These are phyloP conservation scores for Peniophora sp. DNA, from an alignment of 1,284 basidiomycete genomes.

Conservation along the genomic window DNA sequence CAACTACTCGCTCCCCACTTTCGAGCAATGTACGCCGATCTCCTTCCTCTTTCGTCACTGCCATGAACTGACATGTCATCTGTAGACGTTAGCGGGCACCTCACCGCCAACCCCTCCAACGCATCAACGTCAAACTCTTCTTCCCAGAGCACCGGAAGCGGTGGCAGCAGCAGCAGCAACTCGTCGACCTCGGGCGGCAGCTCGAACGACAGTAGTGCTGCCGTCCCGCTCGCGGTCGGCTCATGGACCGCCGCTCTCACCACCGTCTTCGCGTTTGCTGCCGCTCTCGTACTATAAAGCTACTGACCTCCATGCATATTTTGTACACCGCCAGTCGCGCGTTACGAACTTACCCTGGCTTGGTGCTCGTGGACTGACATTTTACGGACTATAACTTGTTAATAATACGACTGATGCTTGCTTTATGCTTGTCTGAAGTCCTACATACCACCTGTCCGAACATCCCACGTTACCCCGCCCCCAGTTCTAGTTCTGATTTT, in stretches of 20 bases:
- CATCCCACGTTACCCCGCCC: too few species aligned
- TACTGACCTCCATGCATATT: not conserved
- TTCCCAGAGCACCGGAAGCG: not conserved
- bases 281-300: not conserved
- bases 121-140: not conserved
- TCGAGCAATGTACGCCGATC: slow-evolving; percentile 33
- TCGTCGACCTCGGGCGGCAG: not conserved
- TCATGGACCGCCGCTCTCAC: not conserved
- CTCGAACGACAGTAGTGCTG: not conserved
- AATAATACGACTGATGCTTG: too few species aligned
- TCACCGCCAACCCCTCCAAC: not conserved
- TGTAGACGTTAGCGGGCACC: not conserved
- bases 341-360: too few species aligned
- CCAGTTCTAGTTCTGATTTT: too few species aligned
- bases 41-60: not conserved
- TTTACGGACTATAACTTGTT: too few species aligned
- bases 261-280: not conserved
- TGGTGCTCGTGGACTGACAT: too few species aligned
- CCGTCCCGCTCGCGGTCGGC: not conserved
- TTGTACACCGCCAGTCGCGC: too few species aligned
- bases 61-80: not conserved
- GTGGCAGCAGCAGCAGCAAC: not conserved
- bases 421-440: too few species aligned
- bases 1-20: slow-evolving; percentile 29
- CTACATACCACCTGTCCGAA: too few species aligned